Evolutionary conservation across 805 yeast species (phyloP), one percentile per base, ranked within the genome.

Genomic region (Hanseniaspora nectarophila): DNA sequence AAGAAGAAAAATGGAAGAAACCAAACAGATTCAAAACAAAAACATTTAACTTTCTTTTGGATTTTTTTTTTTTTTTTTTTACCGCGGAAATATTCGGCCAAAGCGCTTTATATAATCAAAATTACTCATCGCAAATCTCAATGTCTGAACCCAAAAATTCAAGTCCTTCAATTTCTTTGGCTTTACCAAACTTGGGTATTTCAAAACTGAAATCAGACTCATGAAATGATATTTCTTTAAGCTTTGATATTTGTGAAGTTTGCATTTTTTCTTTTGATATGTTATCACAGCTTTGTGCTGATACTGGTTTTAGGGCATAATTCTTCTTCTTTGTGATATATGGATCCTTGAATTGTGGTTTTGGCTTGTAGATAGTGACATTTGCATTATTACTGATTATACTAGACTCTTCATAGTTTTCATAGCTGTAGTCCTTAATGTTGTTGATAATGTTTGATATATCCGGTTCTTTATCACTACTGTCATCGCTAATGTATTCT

Each of bases 81-180:
- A n/a, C n/a, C n/a, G n/a, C n/a, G n/a, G n/a, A n/a, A n/a, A n/a
- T n/a, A n/a, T n/a, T n/a, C n/a, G n/a, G n/a, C n/a, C n/a, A n/a
- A n/a, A n/a, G n/a, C n/a, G n/a, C n/a, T n/a, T 4, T 28, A 28
- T 28, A 28, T 28, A 9, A 28, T 12, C 8, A 7, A 18, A 18
- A 9, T 23, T n/a, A 37, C 9, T 37, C 40, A 15, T 40, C 43
- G 5, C 20, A 57, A 37, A 60, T 42, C 39, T 61, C 63, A 12
- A 61, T 53, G 46, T 62, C 65, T 3, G 64, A 61, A 4, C 59
- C 65, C 18, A 61, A 43, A 49, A 61, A 62, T 8, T 53, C 55
- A 13, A 64, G 56, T 5, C 37, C 32, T 13, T 29, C 33, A 13
- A 28, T 38, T 10, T 44, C 50, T 10, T 38, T 42, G 4, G 33